A percentile compares a stretch with the other conserved stretches of the same genome.
Evolutionary conservation across 306 rosid genomes (phyloP).

Genomic region (Trifolium subterraneum): DNA sequence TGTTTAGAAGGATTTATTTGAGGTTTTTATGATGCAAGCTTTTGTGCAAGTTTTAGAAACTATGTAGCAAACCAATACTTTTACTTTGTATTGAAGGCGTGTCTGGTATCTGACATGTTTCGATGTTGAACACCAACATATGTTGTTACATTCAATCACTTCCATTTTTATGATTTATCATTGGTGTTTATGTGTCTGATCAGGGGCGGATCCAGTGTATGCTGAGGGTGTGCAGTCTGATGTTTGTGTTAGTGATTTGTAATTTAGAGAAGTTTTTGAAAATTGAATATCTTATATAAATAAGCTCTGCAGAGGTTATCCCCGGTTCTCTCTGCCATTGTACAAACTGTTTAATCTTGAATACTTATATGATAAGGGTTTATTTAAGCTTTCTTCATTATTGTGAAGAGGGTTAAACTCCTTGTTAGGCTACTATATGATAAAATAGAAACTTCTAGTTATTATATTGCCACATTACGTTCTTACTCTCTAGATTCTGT

Average conservation of each 20-base stretch:
- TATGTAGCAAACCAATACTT: neutral
- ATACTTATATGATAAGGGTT: neutral
- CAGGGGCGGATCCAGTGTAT: too few species aligned
- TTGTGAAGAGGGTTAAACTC: neutral
- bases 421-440: neutral
- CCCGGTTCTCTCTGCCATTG: neutral
- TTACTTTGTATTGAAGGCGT: neutral
- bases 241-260: neutral
- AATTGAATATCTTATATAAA: neutral
- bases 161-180: neutral
- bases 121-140: neutral
- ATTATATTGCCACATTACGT: neutral
- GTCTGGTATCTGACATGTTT: neutral
- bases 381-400: neutral
- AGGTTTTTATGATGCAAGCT: neutral
- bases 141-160: neutral
- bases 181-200: neutral
- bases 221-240: too few species aligned
- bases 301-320: neutral
- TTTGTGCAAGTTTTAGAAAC: slow-evolving; percentile 2
- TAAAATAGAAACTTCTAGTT: neutral
- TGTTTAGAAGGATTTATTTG: slow-evolving; percentile 1
- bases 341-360: neutral
- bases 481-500: neutral
- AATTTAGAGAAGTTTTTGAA: neutral